Evolutionary conservation across 2,329 filamentous ascomycete genomes (phyloP).

Genomic region (Nemania abortiva): DNA sequence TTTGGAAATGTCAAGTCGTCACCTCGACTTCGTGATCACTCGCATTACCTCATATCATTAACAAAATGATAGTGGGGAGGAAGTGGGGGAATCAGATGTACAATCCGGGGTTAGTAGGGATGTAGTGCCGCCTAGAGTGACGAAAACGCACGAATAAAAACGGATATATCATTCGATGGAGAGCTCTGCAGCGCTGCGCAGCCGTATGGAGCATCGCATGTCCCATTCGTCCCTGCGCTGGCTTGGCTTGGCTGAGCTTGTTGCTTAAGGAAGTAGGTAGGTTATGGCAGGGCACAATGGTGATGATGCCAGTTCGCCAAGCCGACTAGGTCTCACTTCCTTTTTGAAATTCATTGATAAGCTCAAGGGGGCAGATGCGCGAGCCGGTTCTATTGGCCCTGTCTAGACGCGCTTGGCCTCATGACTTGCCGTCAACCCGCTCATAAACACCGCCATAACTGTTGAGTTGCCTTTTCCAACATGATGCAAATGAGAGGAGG

Average conservation of each 20-base stretch:
- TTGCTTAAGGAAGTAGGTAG: neutral
- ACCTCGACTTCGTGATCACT: neutral
- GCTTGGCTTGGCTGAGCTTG: conserved; percentile 3
- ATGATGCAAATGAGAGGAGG: conserved; percentile 17
- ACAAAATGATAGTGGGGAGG: neutral
- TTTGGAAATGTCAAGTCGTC: neutral
- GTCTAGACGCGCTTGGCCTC: conserved; percentile 12
- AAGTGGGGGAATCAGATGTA: neutral
- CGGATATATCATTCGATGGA: neutral
- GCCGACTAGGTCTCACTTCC: conserved; percentile 9
- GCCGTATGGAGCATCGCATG: neutral
- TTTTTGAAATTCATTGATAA: conserved; percentile 37
- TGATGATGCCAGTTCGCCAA: conserved; percentile 24
- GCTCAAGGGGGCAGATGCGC: conserved; percentile 18
- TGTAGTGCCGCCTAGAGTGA: neutral
- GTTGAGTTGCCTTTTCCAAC: conserved; percentile 32
- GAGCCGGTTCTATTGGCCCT: conserved; percentile 30
- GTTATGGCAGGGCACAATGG: neutral
- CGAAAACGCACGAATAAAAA: conserved; percentile 9
- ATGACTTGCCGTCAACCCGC: conserved; percentile 17
- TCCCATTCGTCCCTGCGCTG: neutral
- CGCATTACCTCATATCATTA: neutral
- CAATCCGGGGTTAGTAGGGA: neutral
- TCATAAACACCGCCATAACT: neutral
- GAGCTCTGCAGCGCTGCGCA: neutral